Evolutionary conservation across 805 yeast genomes (phyloP), one percentile per base, ranked within the genome.

Genomic region (Candida peoriensis): DNA sequence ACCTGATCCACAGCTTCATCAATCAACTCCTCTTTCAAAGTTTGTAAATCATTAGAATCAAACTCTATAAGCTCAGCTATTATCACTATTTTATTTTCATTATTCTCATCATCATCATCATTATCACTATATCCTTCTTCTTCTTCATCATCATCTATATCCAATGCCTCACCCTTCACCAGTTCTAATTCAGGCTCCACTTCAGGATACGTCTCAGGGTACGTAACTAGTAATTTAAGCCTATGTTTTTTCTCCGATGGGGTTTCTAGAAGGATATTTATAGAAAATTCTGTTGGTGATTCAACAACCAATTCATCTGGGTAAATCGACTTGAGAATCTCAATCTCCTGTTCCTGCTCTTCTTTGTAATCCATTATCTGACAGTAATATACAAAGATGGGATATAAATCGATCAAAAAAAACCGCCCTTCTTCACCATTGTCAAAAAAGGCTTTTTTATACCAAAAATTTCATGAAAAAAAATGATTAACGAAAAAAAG

Each of bases 321-420:
- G 56, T 93, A 90, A 36, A 90, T 90, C 13, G 94, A 80, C 54
- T 85, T 80, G 38, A 90, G 70, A 34, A 93, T 88, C 58, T 89
- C 97, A 30, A 93, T 57, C 58, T 90, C 98, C 61, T 90, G 96
- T 20, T 54, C 58, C 55, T 90, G 97, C 54, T 93, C 97, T 57
- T 85, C 96, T 34, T 59, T 54, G 37, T 79, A 74, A 48, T 83
- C 89, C 95, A 85, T 85, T 8, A 5, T 20, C n/a, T 21, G 13
- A 9, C 13, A 29, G 18, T 15, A 30, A 30, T 21, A 30, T 12
- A 17, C 11, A 17, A 15, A 12, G 18, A 9, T 19, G n/a, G n/a
- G n/a, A n/a, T n/a, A n/a, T n/a, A n/a, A n/a, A n/a, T n/a, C n/a
- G n/a, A n/a, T n/a, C n/a, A n/a, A n/a, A n/a, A n/a, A n/a, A n/a